Evolutionary conservation across 495 filamentous ascomycete genomes (phyloP).

Genomic region (Beverwykella pulmonaria): DNA sequence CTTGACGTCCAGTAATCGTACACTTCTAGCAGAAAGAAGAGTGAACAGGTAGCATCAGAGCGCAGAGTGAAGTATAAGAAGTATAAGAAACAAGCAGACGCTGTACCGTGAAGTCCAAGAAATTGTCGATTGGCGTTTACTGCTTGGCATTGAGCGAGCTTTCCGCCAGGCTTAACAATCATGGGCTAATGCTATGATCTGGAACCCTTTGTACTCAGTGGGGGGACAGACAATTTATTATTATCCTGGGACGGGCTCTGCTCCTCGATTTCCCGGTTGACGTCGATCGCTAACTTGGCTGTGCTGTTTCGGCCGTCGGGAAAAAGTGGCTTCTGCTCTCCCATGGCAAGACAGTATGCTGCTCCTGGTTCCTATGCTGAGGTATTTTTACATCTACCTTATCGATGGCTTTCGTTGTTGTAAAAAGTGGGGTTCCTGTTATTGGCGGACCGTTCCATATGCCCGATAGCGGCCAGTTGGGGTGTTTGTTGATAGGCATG

Average conservation of each 20-base stretch:
- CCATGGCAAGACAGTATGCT: background rate
- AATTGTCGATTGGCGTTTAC: background rate
- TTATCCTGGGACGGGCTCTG: no score
- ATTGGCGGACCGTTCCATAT: background rate
- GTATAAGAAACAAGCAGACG: no score
- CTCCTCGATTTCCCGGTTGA: background rate
- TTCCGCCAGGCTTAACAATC: slow-evolving; percentile 3
- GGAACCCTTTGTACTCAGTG: background rate
- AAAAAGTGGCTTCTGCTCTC: background rate
- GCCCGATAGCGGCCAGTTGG: background rate
- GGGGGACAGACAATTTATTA: background rate
- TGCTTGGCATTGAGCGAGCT: background rate
- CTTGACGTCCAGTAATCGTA: background rate
- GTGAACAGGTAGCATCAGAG: background rate
- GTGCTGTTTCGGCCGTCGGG: background rate
- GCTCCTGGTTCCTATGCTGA: background rate
- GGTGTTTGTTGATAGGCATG: background rate
- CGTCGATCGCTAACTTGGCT: background rate
- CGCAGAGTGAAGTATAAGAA: no score
- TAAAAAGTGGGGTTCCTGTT: background rate
- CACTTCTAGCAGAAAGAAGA: background rate
- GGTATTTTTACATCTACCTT: background rate
- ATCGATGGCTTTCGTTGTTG: background rate
- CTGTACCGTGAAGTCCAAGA: background rate
- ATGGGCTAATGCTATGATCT: slow-evolving; percentile 1